Evolutionary conservation across 129 eudicot species (phyloP).

Genomic region (Smallanthus sonchifolius): DNA sequence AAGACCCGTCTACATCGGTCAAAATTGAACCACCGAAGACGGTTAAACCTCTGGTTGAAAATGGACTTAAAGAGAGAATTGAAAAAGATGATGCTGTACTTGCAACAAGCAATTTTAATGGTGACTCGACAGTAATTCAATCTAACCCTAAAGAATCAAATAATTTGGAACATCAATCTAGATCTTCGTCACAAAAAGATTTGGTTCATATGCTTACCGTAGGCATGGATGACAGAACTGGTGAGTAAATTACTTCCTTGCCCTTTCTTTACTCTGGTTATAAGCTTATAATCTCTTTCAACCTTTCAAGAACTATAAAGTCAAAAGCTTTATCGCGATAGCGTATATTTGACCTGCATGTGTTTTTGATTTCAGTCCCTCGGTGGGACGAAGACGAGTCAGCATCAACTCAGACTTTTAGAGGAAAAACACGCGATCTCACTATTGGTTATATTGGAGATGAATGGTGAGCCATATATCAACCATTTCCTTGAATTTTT

Average conservation of each 20-base stretch:
- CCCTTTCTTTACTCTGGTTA: not conserved
- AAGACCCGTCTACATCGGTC: constrained; percentile 47
- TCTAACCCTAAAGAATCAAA: constrained; percentile 13
- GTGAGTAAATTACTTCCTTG: constrained; percentile 33
- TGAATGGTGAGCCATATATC: constrained; percentile 62
- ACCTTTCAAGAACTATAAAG: not conserved
- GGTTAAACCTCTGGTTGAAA: constrained; percentile 18
- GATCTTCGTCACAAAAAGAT: constrained; percentile 25
- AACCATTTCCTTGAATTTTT: not conserved
- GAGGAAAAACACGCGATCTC: constrained; percentile 19
- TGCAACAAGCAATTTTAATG: constrained; percentile 22
- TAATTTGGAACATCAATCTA: not conserved
- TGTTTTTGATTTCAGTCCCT: constrained; percentile 42
- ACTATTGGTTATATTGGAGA: constrained; percentile 73
- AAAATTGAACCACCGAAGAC: constrained; percentile 21
- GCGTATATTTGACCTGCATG: not conserved
- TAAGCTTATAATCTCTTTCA: not conserved
- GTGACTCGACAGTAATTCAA: constrained; percentile 15
- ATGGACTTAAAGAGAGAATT: constrained; percentile 29
- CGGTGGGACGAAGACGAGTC: constrained; percentile 64
- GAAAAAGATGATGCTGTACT: constrained; percentile 33
- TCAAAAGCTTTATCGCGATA: not conserved
- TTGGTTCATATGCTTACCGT: constrained; percentile 60
- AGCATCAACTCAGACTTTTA: constrained; percentile 12
- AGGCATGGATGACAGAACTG: constrained; percentile 54